phyloP scores from a whole-genome alignment of 257 asterid species.

The Marsdenia floribunda region DNA sequence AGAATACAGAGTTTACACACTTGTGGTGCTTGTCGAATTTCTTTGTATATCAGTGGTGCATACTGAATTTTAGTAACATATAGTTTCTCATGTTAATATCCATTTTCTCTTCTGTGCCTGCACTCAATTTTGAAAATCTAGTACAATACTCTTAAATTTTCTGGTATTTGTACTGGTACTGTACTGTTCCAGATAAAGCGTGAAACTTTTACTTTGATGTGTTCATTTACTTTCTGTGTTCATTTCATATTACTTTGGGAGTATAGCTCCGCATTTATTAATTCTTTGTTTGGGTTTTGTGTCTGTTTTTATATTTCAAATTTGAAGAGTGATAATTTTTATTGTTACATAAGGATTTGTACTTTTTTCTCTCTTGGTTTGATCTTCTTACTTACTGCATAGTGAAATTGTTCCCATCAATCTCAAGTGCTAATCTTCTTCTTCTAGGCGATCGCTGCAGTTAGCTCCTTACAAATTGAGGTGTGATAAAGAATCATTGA shows the following conservation, averaged over 20 bases:
- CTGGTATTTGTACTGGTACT: background rate
- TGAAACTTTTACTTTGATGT: background rate
- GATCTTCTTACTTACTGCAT: background rate
- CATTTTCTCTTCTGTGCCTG: background rate
- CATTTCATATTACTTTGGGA: background rate
- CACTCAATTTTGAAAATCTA: background rate
- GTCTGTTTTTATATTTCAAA: background rate
- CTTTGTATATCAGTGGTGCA: background rate
- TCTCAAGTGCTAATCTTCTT: slow-evolving; percentile 17
- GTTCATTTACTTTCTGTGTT: background rate
- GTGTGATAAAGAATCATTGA: slow-evolving; percentile 65
- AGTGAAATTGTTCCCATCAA: slow-evolving; percentile 17
- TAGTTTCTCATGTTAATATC: background rate
- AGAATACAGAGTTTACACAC: background rate
- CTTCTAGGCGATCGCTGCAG: slow-evolving; percentile 64
- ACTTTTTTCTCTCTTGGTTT: background rate
- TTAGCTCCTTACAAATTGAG: slow-evolving; percentile 60
- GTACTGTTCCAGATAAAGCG: background rate
- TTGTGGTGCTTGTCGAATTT: background rate
- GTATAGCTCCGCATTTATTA: background rate
- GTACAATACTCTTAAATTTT: background rate
- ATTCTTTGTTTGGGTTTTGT: background rate
- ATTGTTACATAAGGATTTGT: background rate
- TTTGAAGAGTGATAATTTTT: background rate
- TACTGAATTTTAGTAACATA: background rate